Evolutionary conservation across 805 yeast genomes (phyloP), one percentile per base, ranked within the genome.

Genomic region (Starmerella sirachaensis): DNA sequence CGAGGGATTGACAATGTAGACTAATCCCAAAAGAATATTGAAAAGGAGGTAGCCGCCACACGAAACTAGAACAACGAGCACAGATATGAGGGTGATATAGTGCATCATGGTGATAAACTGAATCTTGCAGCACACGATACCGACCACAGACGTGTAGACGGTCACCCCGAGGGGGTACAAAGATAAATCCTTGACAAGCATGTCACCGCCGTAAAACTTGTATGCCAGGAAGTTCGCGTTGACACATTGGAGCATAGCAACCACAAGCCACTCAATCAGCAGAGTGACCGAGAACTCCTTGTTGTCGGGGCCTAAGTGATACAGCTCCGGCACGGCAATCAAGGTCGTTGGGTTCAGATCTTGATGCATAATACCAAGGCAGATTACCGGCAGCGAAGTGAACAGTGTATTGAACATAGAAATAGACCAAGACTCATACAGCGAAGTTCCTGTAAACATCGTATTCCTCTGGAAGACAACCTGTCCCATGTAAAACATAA

Each of bases 371-470:
- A 86, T 82, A n/a, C 99, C 99, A 37, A 91, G 66, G 52, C 93
- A 80, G 26, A 91, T 59, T 2, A 91, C 97, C 0, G 95, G 86
- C 35, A 91, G 64, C 0, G 95, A 83, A 0, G 98, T 88, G 62
- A 91, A 93, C 44, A 91, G 66, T 0, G 98, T 93, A 57, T 91
- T 93, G 64, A 81, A 91, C 96, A 93, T 86, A 0, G 96, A 82
- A 42, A 91, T 66, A 1, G 97, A 86, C 94, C 96, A 86, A 28
- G 88, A 78, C 55, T 93, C 98, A 58, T 83, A 91, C 48, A 88
- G 58, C 0, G 96, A 84, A 0, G 94, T 76, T 1, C 98, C 98
- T 0, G 97, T 81, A 58, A 82, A 91, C 62, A 83, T 63, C 0
- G 94, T 77, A 54, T 77, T 74, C 43, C 93, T 63, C 57, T 91